Percentiles rank a stretch among this genome's conserved stretches.
phyloP scores from a whole-genome alignment of 192 early-diverging fungal genomes.

The Backusella morwellensis region DNA sequence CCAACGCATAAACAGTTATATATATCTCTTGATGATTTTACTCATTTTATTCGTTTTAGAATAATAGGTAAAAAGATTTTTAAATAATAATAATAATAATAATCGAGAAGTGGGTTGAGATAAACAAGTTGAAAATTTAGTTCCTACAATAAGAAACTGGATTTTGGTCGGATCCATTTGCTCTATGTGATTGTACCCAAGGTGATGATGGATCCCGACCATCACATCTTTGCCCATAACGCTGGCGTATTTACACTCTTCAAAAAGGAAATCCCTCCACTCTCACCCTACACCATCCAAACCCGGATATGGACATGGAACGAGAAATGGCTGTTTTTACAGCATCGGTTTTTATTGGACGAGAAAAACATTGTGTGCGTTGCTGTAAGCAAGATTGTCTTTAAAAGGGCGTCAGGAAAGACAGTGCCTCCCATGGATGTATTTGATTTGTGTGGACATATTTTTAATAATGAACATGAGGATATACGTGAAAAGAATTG shows the following conservation, averaged over 20 bases:
- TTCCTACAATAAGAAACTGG: slow-evolving; percentile 52
- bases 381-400: slow-evolving; percentile 27
- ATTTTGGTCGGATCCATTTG: slow-evolving; percentile 41
- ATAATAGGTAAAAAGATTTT: slow-evolving; percentile 17
- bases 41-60: not conserved
- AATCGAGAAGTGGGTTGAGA: not conserved
- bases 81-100: too few species aligned
- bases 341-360: slow-evolving; percentile 31
- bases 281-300: slow-evolving; percentile 44
- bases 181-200: slow-evolving; percentile 15
- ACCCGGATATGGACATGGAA: slow-evolving; percentile 51
- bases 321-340: slow-evolving; percentile 53
- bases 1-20: not conserved
- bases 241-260: slow-evolving; percentile 47
- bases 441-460: slow-evolving; percentile 23
- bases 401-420: slow-evolving; percentile 19
- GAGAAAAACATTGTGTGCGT: slow-evolving; percentile 7
- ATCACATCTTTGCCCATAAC: slow-evolving; percentile 18
- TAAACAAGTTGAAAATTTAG: slow-evolving; percentile 8
- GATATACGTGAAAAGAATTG: not conserved
- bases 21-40: not conserved
- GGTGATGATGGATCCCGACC: slow-evolving; percentile 27
- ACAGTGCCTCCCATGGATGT: slow-evolving; percentile 19
- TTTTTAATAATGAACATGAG: not conserved
- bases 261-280: slow-evolving; percentile 46